Percentiles rank a stretch among this genome's conserved stretches.
These are phyloP conservation scores for Colletotrichum gigasporum DNA, from an alignment of 2,329 filamentous ascomycete genomes.

Conservation along the genomic window DNA sequence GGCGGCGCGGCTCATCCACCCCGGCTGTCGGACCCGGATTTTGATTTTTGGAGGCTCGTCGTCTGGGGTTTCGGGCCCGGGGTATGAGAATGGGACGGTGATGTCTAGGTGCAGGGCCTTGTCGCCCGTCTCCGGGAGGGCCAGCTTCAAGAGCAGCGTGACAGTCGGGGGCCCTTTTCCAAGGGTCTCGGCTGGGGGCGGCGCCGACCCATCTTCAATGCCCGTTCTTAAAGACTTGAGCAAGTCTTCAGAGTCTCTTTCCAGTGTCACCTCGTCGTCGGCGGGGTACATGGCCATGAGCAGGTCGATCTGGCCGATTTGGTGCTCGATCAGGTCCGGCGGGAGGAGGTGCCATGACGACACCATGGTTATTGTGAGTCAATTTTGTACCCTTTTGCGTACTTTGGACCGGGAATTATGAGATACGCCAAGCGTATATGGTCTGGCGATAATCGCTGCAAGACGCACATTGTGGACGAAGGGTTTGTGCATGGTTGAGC, in stretches of 20 bases:
- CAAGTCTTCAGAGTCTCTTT: background rate
- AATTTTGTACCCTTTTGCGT: background rate
- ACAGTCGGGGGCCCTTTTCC: background rate
- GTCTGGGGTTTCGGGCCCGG: background rate
- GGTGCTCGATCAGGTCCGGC: conserved; percentile 55
- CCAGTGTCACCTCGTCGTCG: conserved; percentile 38
- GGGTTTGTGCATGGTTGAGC: background rate
- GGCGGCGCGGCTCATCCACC: conserved; percentile 62
- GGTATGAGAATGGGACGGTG: conserved; percentile 41
- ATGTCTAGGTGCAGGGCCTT: conserved; percentile 45
- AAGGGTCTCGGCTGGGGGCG: background rate
- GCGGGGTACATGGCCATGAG: conserved; percentile 60
- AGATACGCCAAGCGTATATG: too few species aligned
- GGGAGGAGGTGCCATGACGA: conserved; percentile 40
- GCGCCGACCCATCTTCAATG: background rate
- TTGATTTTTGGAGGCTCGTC: conserved; percentile 51
- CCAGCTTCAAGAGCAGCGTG: conserved; percentile 39
- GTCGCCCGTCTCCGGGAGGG: conserved; percentile 30
- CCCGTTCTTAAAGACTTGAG: background rate
- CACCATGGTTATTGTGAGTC: conserved; percentile 1
- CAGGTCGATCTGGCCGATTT: conserved; percentile 61
- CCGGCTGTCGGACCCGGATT: conserved; percentile 57
- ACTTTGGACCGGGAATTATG: background rate
- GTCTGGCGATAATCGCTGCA: background rate
- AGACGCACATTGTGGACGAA: background rate